A percentile compares a stretch with the other conserved stretches of the same genome.
Conservation (phyloP, 352 stramenopile genomes). For the Globisporangium polare region DNA sequence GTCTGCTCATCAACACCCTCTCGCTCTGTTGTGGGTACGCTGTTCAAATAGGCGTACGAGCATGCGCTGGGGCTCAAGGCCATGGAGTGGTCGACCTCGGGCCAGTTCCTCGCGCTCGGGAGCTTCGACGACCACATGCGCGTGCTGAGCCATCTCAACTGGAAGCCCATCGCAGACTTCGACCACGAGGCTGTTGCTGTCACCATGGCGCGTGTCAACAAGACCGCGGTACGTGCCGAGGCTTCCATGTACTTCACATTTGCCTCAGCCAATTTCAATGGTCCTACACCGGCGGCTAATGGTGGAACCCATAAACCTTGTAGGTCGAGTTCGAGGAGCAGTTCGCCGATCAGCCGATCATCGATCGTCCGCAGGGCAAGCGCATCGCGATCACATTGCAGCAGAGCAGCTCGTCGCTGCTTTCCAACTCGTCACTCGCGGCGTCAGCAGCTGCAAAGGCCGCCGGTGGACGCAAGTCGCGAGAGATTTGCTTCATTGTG, state of each 20-base stretch:
- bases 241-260: background rate
- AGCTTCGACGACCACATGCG: slow-evolving; percentile 80
- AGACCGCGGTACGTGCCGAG: slow-evolving; percentile 21
- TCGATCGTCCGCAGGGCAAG: slow-evolving; percentile 57
- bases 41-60: slow-evolving; percentile 58
- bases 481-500: slow-evolving; percentile 68
- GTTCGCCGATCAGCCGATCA: slow-evolving; percentile 42
- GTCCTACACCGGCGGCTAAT: background rate
- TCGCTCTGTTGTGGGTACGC: too few species aligned
- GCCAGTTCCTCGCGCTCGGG: slow-evolving; percentile 73
- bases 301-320: background rate
- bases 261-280: background rate
- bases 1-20: too few species aligned
- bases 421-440: slow-evolving; percentile 58
- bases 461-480: slow-evolving; percentile 38
- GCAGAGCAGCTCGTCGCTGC: slow-evolving; percentile 25
- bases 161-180: slow-evolving; percentile 69
- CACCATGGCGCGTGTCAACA: slow-evolving; percentile 38
- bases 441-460: slow-evolving; percentile 55
- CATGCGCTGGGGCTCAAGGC: slow-evolving; percentile 68
- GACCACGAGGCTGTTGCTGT: slow-evolving; percentile 60
- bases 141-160: slow-evolving; percentile 73
- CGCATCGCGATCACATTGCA: slow-evolving; percentile 32
- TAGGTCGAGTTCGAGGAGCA: slow-evolving; percentile 74
- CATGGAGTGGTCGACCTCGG: slow-evolving; percentile 74